These are phyloP conservation scores for Xylaria sp. DNA, from an alignment of 2,329 filamentous ascomycete species.

Conservation along the genomic window DNA sequence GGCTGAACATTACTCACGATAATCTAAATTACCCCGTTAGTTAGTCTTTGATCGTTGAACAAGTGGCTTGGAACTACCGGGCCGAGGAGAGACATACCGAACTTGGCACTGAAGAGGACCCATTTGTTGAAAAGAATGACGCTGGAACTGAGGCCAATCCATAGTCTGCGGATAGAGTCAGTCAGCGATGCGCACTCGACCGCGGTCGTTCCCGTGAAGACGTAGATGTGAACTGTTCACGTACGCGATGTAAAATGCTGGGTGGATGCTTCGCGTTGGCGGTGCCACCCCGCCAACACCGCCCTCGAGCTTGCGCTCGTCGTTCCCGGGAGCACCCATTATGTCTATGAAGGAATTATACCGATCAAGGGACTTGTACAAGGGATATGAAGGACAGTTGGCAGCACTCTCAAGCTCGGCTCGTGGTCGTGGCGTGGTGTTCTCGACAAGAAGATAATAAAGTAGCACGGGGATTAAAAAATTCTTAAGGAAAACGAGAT, in stretches of 20 bases:
- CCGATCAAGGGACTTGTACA: conserved; percentile 2
- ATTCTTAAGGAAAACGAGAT: conserved; percentile 30
- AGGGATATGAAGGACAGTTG: conserved; percentile 6
- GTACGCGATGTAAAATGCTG: conserved; percentile 46
- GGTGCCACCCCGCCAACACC: conserved; percentile 36
- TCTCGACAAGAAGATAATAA: conserved; percentile 24
- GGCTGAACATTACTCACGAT: conserved; percentile 39
- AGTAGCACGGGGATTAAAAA: conserved; percentile 31
- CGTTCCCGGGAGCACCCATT: conserved; percentile 37
- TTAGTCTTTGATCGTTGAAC: conserved; percentile 2
- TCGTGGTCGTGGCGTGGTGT: conserved; percentile 11
- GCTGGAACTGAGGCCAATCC: conserved; percentile 86
- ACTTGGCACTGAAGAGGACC: conserved; percentile 79
- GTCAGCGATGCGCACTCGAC: conserved; percentile 23
- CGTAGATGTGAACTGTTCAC: conserved; percentile 17
- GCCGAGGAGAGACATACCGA: conserved; percentile 67
- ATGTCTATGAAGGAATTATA: conserved; percentile 24
- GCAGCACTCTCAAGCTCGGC: conserved; percentile 17
- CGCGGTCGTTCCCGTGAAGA: neutral
- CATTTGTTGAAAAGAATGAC: conserved; percentile 97
- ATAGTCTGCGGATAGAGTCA: conserved; percentile 60
- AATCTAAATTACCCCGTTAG: conserved; percentile 37
- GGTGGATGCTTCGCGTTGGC: conserved; percentile 40
- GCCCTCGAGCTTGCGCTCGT: conserved; percentile 45
- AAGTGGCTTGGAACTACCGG: neutral